Evolutionary conservation across 768 basidiomycete species (phyloP), one percentile per base, ranked within the genome.

Genomic region (Auricularia cornea): DNA sequence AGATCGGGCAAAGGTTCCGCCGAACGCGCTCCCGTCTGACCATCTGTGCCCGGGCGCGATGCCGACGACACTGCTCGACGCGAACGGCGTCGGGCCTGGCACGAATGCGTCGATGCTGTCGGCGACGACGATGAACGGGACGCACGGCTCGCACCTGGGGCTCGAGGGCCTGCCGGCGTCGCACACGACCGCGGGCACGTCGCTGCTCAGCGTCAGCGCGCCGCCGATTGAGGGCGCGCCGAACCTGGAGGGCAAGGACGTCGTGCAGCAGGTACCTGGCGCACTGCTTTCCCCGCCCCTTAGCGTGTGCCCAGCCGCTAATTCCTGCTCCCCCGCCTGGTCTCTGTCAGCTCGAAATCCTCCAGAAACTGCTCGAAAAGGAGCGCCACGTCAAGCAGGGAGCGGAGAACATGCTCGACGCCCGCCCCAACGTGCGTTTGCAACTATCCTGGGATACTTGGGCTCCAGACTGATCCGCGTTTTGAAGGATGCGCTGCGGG

Each of bases 311-410:
- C 23, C 28, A 59, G 59, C 40, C 59, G 65, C 20, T 60, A 16
- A 51, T 32, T 61, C 35, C 59, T 48, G 20, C 26, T 28, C 32
- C 20, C 26, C 29, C 6, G n/a, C 33, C 30, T 59, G 32, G 59
- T 16, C 38, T 52, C 12, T 23, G 23, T 66, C 64, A 92, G 92
- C 74, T 94, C 59, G 86, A 87, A 54, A 75, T 79, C 4, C 78
- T 97, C 23, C 83, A 84, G 59, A 81, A 80, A 61, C 84, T 86
- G 69, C 78, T 95, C 23, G 83, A 84, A 61, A 80, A 90, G 65
- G 88, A 94, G 75, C 85, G 84, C 65, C 81, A 89, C 62, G 92
- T 97, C 65, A 92, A 86, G 72, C 93, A 94, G 73, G 94, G 94
- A 12, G 94, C 94, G 1, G 92, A 95, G 78, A 94, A 90, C 68